Evolutionary conservation across 2,329 filamentous ascomycete genomes (phyloP).

Genomic region (Scedosporium boydii): DNA sequence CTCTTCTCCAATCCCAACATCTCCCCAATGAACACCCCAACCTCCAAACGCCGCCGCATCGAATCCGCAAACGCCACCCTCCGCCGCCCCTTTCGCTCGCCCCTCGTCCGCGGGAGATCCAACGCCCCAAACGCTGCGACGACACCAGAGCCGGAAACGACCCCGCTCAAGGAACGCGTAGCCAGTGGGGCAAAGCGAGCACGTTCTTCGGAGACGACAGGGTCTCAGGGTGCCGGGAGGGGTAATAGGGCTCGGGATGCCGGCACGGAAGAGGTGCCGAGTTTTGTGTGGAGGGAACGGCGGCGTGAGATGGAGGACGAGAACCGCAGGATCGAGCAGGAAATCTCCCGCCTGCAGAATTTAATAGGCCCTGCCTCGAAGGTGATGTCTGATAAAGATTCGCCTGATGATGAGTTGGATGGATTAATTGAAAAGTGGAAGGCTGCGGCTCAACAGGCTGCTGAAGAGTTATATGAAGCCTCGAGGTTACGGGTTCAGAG

Average conservation of each 20-base stretch:
- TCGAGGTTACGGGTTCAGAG: conserved; percentile 1
- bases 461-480: conserved; percentile 10
- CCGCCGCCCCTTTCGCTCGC: conserved; percentile 12
- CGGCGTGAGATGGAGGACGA: background rate
- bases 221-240: too few relatives aligned
- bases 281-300: background rate
- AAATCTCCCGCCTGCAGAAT: conserved; percentile 9
- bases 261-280: background rate
- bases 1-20: background rate
- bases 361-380: background rate
- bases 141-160: background rate
- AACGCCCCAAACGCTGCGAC: background rate
- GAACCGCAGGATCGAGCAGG: conserved; percentile 8
- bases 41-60: conserved; percentile 10
- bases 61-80: conserved; percentile 10
- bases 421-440: conserved; percentile 11
- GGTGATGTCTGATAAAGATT: background rate
- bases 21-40: conserved; percentile 8
- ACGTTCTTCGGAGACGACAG: too few relatives aligned
- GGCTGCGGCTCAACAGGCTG: conserved; percentile 10
- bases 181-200: too few relatives aligned
- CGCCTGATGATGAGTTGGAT: conserved; percentile 6
- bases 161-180: too few relatives aligned
- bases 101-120: conserved; percentile 3
- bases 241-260: too few relatives aligned